Conservation (phyloP, 768 basidiomycete genomes). For the Tremella fuciformis region DNA sequence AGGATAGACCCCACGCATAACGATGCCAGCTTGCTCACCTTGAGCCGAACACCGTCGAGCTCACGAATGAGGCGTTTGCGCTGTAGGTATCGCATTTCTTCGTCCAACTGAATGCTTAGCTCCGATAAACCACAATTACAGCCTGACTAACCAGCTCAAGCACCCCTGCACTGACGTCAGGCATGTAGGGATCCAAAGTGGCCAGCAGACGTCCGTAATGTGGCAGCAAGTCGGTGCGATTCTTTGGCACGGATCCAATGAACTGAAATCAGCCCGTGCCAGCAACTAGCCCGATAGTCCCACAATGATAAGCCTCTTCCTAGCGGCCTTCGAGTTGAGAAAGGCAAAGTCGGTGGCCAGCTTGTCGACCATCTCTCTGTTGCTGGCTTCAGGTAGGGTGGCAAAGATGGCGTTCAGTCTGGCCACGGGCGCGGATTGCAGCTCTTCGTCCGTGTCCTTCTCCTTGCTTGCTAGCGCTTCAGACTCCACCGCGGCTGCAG, state of each 20-base stretch:
- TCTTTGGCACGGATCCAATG: conserved; percentile 77
- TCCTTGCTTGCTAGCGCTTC: conserved; percentile 5
- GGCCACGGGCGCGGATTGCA: conserved; percentile 84
- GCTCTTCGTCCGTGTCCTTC: conserved; percentile 56
- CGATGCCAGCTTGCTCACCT: conserved; percentile 57
- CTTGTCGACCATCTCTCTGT: conserved; percentile 82
- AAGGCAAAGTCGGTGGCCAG: conserved; percentile 94
- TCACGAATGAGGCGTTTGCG: conserved; percentile 90
- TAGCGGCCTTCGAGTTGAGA: conserved; percentile 91
- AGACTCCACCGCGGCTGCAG: conserved; percentile 8
- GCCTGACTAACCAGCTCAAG: conserved; percentile 66
- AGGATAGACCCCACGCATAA: background rate
- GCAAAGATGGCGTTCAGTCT: conserved; percentile 84
- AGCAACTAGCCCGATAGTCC: background rate
- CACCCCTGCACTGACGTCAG: conserved; percentile 81
- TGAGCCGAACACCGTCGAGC: conserved; percentile 75
- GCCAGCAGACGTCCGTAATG: conserved; percentile 89
- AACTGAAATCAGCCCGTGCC: conserved; percentile 32
- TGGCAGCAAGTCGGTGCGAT: conserved; percentile 82
- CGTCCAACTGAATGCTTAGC: conserved; percentile 67
- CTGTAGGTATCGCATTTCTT: conserved; percentile 93
- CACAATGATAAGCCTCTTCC: conserved; percentile 86
- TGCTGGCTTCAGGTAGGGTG: conserved; percentile 90
- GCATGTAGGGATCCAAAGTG: conserved; percentile 86
- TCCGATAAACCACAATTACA: background rate